A percentile compares a stretch with the other conserved stretches of the same genome.
Evolutionary conservation across 108 stramenopile genomes (phyloP).

Genomic region (Aureococcus anophagefferens): DNA sequence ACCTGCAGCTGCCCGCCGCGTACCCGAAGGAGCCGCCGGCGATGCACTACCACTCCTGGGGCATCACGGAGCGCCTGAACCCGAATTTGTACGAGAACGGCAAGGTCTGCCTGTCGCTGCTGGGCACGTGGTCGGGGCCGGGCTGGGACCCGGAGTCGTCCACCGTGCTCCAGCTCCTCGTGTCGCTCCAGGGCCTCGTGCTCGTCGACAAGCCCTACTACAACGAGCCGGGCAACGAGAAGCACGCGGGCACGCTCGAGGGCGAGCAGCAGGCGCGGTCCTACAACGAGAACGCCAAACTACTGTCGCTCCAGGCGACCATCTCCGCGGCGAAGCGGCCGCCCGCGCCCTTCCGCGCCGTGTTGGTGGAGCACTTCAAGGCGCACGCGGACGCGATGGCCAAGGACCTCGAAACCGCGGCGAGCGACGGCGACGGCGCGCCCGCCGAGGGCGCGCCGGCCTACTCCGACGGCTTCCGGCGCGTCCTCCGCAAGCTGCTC

Average conservation of each 20-base stretch:
- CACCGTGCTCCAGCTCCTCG: conserved; percentile 71
- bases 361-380: conserved; percentile 6
- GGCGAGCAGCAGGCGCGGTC: conserved; percentile 6
- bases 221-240: conserved; percentile 71
- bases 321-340: conserved; percentile 1
- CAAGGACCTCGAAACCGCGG: not conserved
- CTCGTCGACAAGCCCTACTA: conserved; percentile 75
- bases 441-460: too few species aligned
- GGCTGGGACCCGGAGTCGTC: conserved; percentile 60
- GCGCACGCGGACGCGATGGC: not conserved
- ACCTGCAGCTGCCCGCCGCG: conserved; percentile 55
- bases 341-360: conserved; percentile 6
- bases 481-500: not conserved
- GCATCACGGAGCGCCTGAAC: not conserved
- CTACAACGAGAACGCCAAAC: conserved; percentile 3
- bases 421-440: not conserved
- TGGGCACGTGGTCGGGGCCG: conserved; percentile 66
- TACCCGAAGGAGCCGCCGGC: conserved; percentile 77
- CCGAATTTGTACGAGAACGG: not conserved
- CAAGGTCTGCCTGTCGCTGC: conserved; percentile 42
- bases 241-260: conserved; percentile 2
- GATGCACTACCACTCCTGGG: conserved; percentile 35
- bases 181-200: conserved; percentile 76
- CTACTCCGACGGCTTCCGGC: not conserved
- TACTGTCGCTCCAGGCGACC: conserved; percentile 10